A percentile compares a stretch with the other conserved stretches of the same genome.
Evolutionary conservation across 1,284 basidiomycete species (phyloP).

Genomic region (Phellinidium pouzarii): DNA sequence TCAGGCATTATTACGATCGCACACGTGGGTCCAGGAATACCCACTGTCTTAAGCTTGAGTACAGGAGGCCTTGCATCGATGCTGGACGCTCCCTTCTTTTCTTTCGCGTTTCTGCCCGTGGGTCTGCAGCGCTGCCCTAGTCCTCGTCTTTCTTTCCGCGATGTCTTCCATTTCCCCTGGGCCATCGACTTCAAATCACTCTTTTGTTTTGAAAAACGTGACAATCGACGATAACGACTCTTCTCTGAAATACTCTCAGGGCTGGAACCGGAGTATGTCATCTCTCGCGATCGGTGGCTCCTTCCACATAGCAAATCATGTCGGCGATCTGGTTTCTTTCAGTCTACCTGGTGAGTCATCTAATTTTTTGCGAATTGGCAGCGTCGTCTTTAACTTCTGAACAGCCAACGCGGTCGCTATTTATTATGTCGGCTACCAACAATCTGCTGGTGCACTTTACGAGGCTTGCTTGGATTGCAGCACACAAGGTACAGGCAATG

Average conservation of each 20-base stretch:
- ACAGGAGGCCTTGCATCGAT: conserved; percentile 3
- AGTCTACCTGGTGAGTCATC: conserved; percentile 12
- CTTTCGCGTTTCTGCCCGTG: conserved; percentile 13
- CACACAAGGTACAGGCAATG: neutral
- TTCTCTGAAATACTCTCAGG: conserved; percentile 18
- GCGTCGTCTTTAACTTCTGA: neutral
- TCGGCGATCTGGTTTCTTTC: conserved; percentile 12
- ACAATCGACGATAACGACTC: conserved; percentile 19
- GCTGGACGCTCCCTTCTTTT: conserved; percentile 8
- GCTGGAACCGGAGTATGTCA: conserved; percentile 15
- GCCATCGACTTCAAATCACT: conserved; percentile 1
- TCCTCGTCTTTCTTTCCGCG: conserved; percentile 10
- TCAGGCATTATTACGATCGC: neutral
- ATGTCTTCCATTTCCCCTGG: conserved; percentile 12
- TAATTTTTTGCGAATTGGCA: neutral
- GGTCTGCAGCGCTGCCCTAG: conserved; percentile 18
- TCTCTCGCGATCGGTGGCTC: conserved; percentile 13
- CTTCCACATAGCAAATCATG: conserved; percentile 1
- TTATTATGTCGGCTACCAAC: conserved; percentile 16
- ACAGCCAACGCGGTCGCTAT: conserved; percentile 16
- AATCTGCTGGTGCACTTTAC: conserved; percentile 14
- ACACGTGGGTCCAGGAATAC: conserved; percentile 1
- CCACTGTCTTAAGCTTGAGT: conserved; percentile 4
- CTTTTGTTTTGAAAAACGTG: conserved; percentile 14
- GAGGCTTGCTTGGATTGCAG: conserved; percentile 16